phyloP scores from a whole-genome alignment of 371 early-diverging fungal genomes.

The Mucor mucedo region DNA sequence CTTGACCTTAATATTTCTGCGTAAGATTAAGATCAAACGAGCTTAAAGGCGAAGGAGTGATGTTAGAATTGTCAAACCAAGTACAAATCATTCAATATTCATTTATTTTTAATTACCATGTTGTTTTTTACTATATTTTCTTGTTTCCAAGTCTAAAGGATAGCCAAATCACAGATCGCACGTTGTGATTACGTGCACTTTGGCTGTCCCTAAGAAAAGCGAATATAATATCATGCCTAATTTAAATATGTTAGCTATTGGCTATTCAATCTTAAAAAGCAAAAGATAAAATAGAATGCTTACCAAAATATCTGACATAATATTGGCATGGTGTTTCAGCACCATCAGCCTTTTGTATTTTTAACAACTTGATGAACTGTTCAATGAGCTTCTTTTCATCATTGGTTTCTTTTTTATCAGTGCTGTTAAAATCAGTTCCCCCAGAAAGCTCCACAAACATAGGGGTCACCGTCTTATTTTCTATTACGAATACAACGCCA shows the following conservation, averaged over 20 bases:
- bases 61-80: too few species aligned
- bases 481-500: slow-evolving; percentile 21
- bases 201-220: too few species aligned
- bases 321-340: slow-evolving; percentile 17
- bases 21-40: too few species aligned
- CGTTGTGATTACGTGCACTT: too few species aligned
- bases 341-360: slow-evolving; percentile 18
- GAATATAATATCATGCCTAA: slow-evolving; percentile 22
- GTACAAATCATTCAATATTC: too few species aligned
- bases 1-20: too few species aligned
- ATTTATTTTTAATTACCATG: too few species aligned
- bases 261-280: slow-evolving; percentile 21
- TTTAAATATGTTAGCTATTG: slow-evolving; percentile 15
- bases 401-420: slow-evolving; percentile 14
- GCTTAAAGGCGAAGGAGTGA: too few species aligned
- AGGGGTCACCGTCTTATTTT: slow-evolving; percentile 19
- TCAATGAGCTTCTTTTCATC: slow-evolving; percentile 20
- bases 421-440: slow-evolving; percentile 13
- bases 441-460: slow-evolving; percentile 24
- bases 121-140: too few species aligned
- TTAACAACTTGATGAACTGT: slow-evolving; percentile 19
- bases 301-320: slow-evolving; percentile 17
- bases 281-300: slow-evolving; percentile 21
- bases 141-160: too few species aligned
- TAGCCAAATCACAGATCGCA: too few species aligned